These are phyloP conservation scores for Lobulomyces angularis DNA, from an alignment of 192 early-diverging fungal species.

Conservation along the genomic window DNA sequence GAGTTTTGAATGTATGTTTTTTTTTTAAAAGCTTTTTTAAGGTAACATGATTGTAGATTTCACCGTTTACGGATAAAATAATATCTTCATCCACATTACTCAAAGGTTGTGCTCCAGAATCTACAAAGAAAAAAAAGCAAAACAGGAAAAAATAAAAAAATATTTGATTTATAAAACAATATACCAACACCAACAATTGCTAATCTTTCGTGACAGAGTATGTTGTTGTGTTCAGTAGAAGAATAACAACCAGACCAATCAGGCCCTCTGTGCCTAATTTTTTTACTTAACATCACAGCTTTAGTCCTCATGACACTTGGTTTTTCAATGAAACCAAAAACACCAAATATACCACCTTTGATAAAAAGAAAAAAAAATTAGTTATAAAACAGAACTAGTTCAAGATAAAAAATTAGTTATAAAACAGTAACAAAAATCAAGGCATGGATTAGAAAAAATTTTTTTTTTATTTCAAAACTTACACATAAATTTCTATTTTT, in stretches of 20 bases:
- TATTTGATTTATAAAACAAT: conserved; percentile 9
- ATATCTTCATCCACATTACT: conserved; percentile 80
- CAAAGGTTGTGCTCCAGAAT: conserved; percentile 89
- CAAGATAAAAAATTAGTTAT: no score
- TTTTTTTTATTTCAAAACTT: no score
- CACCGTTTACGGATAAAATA: conserved; percentile 89
- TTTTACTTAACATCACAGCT: conserved; percentile 15
- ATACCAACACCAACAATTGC: conserved; percentile 95
- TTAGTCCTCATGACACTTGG: not conserved
- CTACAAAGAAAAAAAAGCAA: conserved; percentile 28
- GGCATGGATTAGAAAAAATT: no score
- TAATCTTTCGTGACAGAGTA: conserved; percentile 92
- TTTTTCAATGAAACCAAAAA: no score
- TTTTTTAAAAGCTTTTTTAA: conserved; percentile 64
- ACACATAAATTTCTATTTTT: no score
- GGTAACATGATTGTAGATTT: conserved; percentile 96
- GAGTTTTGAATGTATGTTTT: conserved; percentile 73
- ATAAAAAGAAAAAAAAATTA: no score
- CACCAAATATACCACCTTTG: no score
- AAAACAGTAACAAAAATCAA: no score
- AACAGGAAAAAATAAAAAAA: not conserved
- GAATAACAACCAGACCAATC: conserved; percentile 90
- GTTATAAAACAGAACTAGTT: no score
- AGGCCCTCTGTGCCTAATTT: conserved; percentile 94
- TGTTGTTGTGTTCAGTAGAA: conserved; percentile 66